Base-by-base conservation (phyloP, 2,329 filamentous ascomycete genomes). In the Alternaria triticimaculans region DNA sequence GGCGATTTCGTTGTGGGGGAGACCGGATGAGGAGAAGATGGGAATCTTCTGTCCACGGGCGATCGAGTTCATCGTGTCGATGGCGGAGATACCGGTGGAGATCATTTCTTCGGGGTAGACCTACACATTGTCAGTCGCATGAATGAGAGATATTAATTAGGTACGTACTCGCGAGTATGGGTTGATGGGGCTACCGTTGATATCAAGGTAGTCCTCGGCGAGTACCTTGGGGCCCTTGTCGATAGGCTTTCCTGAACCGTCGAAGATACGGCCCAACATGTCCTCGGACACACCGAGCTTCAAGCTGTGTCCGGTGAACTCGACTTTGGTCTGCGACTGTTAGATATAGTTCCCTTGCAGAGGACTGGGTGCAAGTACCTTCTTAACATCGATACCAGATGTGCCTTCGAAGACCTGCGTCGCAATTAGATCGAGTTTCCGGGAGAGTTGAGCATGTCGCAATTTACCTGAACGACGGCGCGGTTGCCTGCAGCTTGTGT, bases 41-140 rank as follows among this genome's bases (percentile, higher is more conserved):
- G 96, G 96, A 71, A 99, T 99, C 88, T 99, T 99, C 82, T 99
- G 96, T 67, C 96, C 96, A 88, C 96, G 94, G 70, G 96, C 96
- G 82, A 98, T 97, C 55, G 85, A 87, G 81, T 87, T 87, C 95
- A 98, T 98, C 66, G 94, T 97, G 80, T 98, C 95, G 78, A 99
- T 98, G 79, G 96, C 94, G 67, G 95, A 98, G 82, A 99, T 99
- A 89, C 96, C 96, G 51, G 96, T 99, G 37, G 95, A 96, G 77
- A 99, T 98, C 95, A 99, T 99, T 84, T 99, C 96, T 85, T 99
- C 96, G 77, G 96, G 96, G 80, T 99, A 99, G 73, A 97, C 93
- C 93, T 96, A 69, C 23, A 5, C 3, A 12, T 4, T 6, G 54
- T 78, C 51, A 80, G 71, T 56, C 44, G 37, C 49, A 25, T 41